Conservation (phyloP, 192 early-diverging fungal species). For the Glomus cerebriforme region DNA sequence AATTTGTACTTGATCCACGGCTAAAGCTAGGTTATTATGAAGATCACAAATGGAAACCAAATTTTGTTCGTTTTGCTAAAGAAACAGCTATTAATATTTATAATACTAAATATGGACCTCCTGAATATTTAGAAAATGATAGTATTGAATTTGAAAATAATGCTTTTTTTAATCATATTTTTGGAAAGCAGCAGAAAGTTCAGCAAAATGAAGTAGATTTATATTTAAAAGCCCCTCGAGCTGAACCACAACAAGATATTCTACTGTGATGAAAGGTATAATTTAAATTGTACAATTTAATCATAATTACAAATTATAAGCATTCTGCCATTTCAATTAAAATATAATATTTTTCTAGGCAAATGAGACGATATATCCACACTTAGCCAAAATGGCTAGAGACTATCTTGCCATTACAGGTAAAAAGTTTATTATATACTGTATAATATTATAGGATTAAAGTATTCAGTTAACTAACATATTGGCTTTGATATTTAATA, state of each 20-base stretch:
- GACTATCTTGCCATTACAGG: no score
- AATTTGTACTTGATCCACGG: neutral
- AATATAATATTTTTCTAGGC: no score
- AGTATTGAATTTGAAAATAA: constrained; percentile 3
- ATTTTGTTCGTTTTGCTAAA: neutral
- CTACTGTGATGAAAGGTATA: neutral
- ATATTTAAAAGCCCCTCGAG: neutral
- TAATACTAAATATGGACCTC: neutral
- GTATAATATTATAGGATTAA: no score
- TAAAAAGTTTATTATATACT: no score
- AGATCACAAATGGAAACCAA: constrained; percentile 6
- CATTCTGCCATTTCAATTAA: no score
- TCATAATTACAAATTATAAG: no score
- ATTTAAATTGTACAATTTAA: no score
- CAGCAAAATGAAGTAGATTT: neutral
- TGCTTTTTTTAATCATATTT: constrained; percentile 7
- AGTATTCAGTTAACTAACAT: no score
- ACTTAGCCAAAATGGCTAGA: no score
- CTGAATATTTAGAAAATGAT: neutral
- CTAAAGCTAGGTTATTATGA: constrained; percentile 1
- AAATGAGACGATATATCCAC: no score
- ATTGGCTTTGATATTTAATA: no score
- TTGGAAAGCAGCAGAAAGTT: neutral
- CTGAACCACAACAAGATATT: neutral
- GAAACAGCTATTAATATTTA: neutral